Evolutionary conservation across 2,329 filamentous ascomycete genomes (phyloP).

Genomic region (Colletotrichum sp.): DNA sequence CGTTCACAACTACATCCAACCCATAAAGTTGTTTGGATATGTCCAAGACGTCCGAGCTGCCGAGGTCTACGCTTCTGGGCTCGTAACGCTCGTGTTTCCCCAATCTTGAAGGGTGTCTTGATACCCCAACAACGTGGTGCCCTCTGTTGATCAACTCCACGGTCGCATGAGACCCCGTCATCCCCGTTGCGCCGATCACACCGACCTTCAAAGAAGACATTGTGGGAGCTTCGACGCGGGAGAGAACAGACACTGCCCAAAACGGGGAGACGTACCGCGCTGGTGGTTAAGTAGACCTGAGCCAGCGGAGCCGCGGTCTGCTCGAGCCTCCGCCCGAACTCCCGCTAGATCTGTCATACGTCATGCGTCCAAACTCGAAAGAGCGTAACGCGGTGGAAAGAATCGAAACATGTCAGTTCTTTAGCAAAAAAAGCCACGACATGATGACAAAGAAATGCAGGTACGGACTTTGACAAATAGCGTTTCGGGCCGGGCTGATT

Average conservation of each 20-base stretch:
- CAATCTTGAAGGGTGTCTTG: not conserved
- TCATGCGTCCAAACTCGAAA: not conserved
- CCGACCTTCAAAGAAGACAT: not conserved
- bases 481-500: not conserved
- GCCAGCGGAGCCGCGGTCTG: not conserved
- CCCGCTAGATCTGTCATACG: not conserved
- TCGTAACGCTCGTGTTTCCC: not conserved
- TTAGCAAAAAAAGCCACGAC: not conserved
- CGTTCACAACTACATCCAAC: not conserved
- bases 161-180: constrained; percentile 1
- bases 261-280: not conserved
- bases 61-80: not conserved
- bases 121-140: not conserved
- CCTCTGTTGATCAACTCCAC: not conserved
- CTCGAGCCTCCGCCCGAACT: constrained; percentile 8
- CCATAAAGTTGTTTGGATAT: not conserved
- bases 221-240: no score
- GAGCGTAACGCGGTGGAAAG: not conserved
- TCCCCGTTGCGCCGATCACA: not conserved
- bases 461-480: not conserved
- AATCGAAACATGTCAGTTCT: not conserved
- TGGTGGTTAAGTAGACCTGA: not conserved
- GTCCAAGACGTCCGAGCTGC: not conserved
- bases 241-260: not conserved
- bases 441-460: not conserved